These are phyloP conservation scores for Thelonectria olida DNA, from an alignment of 2,329 filamentous ascomycete genomes.

Conservation along the genomic window DNA sequence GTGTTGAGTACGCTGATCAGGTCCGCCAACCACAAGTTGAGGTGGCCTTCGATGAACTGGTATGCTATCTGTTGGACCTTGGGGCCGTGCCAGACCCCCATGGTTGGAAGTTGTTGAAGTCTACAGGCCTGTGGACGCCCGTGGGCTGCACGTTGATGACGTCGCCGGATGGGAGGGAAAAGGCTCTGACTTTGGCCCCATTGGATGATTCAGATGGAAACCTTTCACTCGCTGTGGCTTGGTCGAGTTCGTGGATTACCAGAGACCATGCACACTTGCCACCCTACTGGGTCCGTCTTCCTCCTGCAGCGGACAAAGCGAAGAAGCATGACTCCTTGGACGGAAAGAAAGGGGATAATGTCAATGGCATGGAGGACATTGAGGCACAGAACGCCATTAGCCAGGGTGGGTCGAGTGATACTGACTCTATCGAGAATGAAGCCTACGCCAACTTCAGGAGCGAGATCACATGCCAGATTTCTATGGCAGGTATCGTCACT, in stretches of 20 bases:
- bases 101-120: conserved; percentile 65
- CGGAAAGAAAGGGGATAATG: neutral
- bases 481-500: conserved; percentile 55
- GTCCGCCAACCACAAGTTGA: conserved; percentile 63
- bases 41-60: conserved; percentile 65
- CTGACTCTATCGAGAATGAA: conserved; percentile 48
- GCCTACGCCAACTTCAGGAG: conserved; percentile 36
- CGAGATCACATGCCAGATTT: conserved; percentile 60
- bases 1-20: conserved; percentile 69
- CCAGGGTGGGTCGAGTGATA: conserved; percentile 22
- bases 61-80: conserved; percentile 70
- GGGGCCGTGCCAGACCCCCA: conserved; percentile 69
- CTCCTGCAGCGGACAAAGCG: conserved; percentile 40
- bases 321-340: neutral
- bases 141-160: conserved; percentile 65
- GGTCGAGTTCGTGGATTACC: conserved; percentile 63
- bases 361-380: conserved; percentile 5
- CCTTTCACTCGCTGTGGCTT: conserved; percentile 65
- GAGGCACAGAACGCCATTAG: neutral
- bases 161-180: conserved; percentile 58
- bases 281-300: conserved; percentile 66
- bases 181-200: conserved; percentile 62
- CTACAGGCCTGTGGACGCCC: conserved; percentile 68
- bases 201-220: conserved; percentile 69
- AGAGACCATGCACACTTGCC: conserved; percentile 62